These are phyloP conservation scores for Leishmania major DNA, from an alignment of 208 protist genomes.

Conservation along the genomic window DNA sequence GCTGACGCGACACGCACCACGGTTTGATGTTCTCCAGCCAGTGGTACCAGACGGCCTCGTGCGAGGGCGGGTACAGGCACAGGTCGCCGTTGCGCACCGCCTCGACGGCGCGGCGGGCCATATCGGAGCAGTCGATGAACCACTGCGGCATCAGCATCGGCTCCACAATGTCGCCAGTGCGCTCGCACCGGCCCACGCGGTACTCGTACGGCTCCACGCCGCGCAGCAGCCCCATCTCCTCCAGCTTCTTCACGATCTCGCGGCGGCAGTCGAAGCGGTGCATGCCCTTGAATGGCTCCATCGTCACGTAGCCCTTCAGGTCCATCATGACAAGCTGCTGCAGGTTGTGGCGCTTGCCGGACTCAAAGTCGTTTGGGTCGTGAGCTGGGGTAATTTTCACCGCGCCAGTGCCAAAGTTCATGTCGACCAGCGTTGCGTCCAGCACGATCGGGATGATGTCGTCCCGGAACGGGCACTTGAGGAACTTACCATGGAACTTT, in stretches of 20 bases:
- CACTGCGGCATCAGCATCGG: constrained; percentile 99
- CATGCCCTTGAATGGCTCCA: constrained; percentile 95
- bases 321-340: constrained; percentile 96
- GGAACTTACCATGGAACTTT: constrained; percentile 95
- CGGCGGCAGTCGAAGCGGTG: constrained; percentile 96
- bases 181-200: constrained; percentile 95
- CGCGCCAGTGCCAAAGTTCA: constrained; percentile 98
- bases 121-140: constrained; percentile 97
- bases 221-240: constrained; percentile 91
- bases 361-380: constrained; percentile 99
- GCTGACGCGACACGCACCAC: constrained; percentile 99
- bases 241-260: constrained; percentile 90
- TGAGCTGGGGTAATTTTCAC: constrained; percentile 99
- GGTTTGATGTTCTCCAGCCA: constrained; percentile 97
- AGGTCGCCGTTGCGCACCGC: constrained; percentile 92
- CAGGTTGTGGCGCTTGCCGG: constrained; percentile 97
- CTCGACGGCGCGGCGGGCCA: constrained; percentile 85
- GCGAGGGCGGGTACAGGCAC: constrained; percentile 93
- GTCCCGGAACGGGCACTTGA: constrained; percentile 97
- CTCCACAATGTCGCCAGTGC: constrained; percentile 99
- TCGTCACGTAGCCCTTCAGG: constrained; percentile 95
- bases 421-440: constrained; percentile 97
- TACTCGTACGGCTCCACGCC: constrained; percentile 95
- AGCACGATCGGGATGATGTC: constrained; percentile 96
- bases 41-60: constrained; percentile 95